Evolutionary conservation across 345 rosid genomes (phyloP).

Genomic region (Raphanus raphanistrum): DNA sequence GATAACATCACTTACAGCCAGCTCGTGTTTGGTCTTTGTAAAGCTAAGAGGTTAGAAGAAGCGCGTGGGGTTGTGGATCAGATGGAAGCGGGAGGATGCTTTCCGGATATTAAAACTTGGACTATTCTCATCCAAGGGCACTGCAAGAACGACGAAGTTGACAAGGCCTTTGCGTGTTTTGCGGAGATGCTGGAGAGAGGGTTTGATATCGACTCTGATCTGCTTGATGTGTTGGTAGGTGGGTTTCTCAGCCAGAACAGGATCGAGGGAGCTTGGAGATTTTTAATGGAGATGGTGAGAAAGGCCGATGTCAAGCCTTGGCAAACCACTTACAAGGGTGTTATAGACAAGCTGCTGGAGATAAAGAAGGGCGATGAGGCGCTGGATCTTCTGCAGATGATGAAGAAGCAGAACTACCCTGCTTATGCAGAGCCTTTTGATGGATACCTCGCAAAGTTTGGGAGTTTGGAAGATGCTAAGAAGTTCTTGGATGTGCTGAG

Average conservation of each 20-base stretch:
- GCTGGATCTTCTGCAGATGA: slow-evolving; percentile 59
- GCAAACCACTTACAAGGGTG: slow-evolving; percentile 72
- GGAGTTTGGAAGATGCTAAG: slow-evolving; percentile 64
- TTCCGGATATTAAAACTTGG: slow-evolving; percentile 82
- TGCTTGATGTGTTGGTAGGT: slow-evolving; percentile 59
- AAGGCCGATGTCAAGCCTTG: slow-evolving; percentile 61
- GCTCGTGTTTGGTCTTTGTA: slow-evolving; percentile 81
- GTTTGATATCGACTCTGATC: slow-evolving; percentile 58
- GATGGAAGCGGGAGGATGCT: slow-evolving; percentile 66
- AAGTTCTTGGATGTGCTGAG: slow-evolving; percentile 65
- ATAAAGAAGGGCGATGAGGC: slow-evolving; percentile 74
- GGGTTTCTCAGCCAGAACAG: slow-evolving; percentile 63
- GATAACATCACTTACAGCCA: slow-evolving; percentile 90
- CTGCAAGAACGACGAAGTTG: slow-evolving; percentile 61
- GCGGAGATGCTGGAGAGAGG: slow-evolving; percentile 62
- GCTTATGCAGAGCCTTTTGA: slow-evolving; percentile 61
- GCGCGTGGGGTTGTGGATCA: slow-evolving; percentile 59
- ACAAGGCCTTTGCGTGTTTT: slow-evolving; percentile 58
- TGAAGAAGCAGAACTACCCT: slow-evolving; percentile 68
- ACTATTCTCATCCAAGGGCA: slow-evolving; percentile 86
- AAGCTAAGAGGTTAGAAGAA: slow-evolving; percentile 69
- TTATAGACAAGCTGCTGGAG: slow-evolving; percentile 68
- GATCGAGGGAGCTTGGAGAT: slow-evolving; percentile 62
- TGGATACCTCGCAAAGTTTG: slow-evolving; percentile 66
- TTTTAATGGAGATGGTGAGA: slow-evolving; percentile 60